A percentile compares a stretch with the other conserved stretches of the same genome.
Conservation (phyloP, 164 flowering plant genomes). For the Macadamia integrifolia region DNA sequence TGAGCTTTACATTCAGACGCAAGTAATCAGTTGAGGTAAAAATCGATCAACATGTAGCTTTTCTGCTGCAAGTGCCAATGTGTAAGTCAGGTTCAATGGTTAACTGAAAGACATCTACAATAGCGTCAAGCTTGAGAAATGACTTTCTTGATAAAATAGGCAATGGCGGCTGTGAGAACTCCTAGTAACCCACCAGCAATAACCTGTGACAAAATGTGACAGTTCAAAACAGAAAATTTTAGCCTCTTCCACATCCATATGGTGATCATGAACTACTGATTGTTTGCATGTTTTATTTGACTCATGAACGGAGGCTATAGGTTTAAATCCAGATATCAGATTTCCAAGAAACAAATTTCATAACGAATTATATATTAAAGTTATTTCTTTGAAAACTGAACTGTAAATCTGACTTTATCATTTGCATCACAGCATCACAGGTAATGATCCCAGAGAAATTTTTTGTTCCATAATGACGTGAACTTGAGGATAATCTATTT, state of each 20-base stretch:
- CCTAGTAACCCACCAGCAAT: slow-evolving; percentile 45
- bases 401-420: too few relatives aligned
- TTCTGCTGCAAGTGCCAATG: background rate
- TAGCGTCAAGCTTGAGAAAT: slow-evolving; percentile 9
- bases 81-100: background rate
- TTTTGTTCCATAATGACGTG: too few relatives aligned
- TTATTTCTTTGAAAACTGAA: too few relatives aligned
- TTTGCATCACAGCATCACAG: too few relatives aligned
- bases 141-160: slow-evolving; percentile 12
- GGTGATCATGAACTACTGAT: background rate
- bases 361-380: background rate
- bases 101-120: background rate
- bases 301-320: too few relatives aligned
- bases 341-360: background rate
- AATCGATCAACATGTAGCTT: background rate
- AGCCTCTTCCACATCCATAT: background rate
- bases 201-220: slow-evolving; percentile 22
- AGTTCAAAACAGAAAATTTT: background rate
- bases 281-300: background rate
- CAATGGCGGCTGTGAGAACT: slow-evolving; percentile 25
- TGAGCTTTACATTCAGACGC: background rate
- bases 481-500: too few relatives aligned
- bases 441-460: too few relatives aligned
- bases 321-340: background rate
- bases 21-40: background rate